Percentiles rank a stretch among this genome's conserved stretches.
These are phyloP conservation scores for Fusarium poae DNA, from an alignment of 2,329 filamentous ascomycete genomes.

Conservation along the genomic window DNA sequence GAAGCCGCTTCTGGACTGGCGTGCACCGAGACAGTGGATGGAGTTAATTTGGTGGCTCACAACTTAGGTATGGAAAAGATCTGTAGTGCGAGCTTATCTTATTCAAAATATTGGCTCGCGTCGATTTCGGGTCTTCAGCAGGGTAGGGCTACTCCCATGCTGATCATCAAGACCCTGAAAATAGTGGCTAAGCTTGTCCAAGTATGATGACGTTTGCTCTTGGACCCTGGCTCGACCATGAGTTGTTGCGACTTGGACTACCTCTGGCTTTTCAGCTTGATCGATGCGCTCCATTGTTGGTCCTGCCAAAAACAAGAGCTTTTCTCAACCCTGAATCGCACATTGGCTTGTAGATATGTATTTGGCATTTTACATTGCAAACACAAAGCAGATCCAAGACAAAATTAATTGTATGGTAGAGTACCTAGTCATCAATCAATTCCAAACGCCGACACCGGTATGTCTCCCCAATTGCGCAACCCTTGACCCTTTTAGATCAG, in stretches of 20 bases:
- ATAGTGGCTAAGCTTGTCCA: slow-evolving; percentile 25
- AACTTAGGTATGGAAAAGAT: background rate
- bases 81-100: slow-evolving; percentile 1
- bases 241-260: background rate
- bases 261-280: background rate
- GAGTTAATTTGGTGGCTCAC: slow-evolving; percentile 12
- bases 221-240: slow-evolving; percentile 13
- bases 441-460: slow-evolving; percentile 24
- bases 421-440: slow-evolving; percentile 21
- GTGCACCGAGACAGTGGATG: slow-evolving; percentile 18
- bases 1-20: slow-evolving; percentile 36
- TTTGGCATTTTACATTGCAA: background rate
- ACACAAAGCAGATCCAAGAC: background rate
- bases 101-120: background rate
- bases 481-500: slow-evolving; percentile 1
- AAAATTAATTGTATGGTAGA: background rate
- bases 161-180: slow-evolving; percentile 30
- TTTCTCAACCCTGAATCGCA: background rate
- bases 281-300: slow-evolving; percentile 7
- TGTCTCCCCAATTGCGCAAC: slow-evolving; percentile 10
- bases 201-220: slow-evolving; percentile 33
- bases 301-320: slow-evolving; percentile 5
- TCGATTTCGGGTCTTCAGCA: slow-evolving; percentile 5
- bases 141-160: slow-evolving; percentile 9
- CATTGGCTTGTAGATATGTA: background rate